Evolutionary conservation across 768 basidiomycete genomes (phyloP).

Genomic region (Boletus patriciae): DNA sequence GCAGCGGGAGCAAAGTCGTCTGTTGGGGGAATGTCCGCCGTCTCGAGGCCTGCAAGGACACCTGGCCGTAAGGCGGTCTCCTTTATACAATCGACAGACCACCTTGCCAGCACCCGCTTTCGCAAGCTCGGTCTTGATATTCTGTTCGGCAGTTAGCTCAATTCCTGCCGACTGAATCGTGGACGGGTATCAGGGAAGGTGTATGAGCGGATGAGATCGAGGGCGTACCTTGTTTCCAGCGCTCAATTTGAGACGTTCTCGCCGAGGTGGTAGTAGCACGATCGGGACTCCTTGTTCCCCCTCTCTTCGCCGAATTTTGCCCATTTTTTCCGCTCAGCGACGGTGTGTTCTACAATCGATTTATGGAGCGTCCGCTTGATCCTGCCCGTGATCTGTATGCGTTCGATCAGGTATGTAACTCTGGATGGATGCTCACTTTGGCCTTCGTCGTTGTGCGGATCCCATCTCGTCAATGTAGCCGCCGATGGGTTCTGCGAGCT

Average conservation of each 20-base stretch:
- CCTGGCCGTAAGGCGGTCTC: conserved; percentile 96
- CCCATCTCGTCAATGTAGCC: conserved; percentile 81
- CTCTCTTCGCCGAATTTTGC: conserved; percentile 90
- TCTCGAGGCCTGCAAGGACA: conserved; percentile 86
- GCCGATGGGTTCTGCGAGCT: conserved; percentile 57
- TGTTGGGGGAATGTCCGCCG: conserved; percentile 42
- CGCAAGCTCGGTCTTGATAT: conserved; percentile 62
- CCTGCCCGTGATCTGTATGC: conserved; percentile 72
- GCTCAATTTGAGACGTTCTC: conserved; percentile 69
- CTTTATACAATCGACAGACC: conserved; percentile 90
- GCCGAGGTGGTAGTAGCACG: conserved; percentile 89
- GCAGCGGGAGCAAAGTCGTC: no score
- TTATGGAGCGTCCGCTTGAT: conserved; percentile 87
- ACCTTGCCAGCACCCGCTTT: conserved; percentile 86
- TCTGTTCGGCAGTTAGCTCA: conserved; percentile 65
- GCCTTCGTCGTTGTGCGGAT: conserved; percentile 78
- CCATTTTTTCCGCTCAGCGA: conserved; percentile 94
- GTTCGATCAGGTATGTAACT: conserved; percentile 4
- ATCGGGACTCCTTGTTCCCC: conserved; percentile 85
- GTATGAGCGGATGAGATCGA: not conserved
- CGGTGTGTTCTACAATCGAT: conserved; percentile 88
- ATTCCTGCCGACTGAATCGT: conserved; percentile 54
- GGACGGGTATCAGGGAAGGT: not conserved
- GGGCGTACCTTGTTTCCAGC: conserved; percentile 60
- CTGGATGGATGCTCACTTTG: no score